Evolutionary conservation across 2,329 filamentous ascomycete genomes (phyloP).

Genomic region (Trichoderma breve): DNA sequence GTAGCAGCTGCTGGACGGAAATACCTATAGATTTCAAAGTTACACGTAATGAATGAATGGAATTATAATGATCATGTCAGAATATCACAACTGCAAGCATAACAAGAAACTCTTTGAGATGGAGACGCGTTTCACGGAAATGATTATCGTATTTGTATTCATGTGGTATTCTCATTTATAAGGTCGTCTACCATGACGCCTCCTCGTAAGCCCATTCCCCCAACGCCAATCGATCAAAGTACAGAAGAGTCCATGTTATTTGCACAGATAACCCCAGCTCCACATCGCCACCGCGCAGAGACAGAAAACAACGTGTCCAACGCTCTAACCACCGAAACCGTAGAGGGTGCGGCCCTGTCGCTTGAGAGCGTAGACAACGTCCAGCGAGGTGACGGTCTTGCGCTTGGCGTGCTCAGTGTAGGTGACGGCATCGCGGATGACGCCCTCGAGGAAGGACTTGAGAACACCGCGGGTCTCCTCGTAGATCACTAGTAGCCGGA

Average conservation of each 20-base stretch:
- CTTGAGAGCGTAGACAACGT: slow-evolving; percentile 67
- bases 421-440: slow-evolving; percentile 74
- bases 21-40: slow-evolving; percentile 63
- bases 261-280: slow-evolving; percentile 18
- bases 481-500: slow-evolving; percentile 60
- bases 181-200: slow-evolving; percentile 39
- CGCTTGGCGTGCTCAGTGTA: slow-evolving; percentile 80
- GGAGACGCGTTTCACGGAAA: background rate
- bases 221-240: slow-evolving; percentile 34
- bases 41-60: slow-evolving; percentile 15
- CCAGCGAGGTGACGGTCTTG: slow-evolving; percentile 72
- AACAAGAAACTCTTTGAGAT: background rate
- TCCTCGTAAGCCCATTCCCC: slow-evolving; percentile 33
- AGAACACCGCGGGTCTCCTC: slow-evolving; percentile 75
- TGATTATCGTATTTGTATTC: slow-evolving; percentile 21
- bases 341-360: slow-evolving; percentile 75
- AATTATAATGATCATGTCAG: background rate
- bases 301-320: slow-evolving; percentile 17
- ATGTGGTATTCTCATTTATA: slow-evolving; percentile 24
- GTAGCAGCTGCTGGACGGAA: slow-evolving; percentile 90
- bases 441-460: slow-evolving; percentile 74
- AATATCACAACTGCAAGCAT: background rate
- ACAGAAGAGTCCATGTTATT: slow-evolving; percentile 19
- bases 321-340: slow-evolving; percentile 79
- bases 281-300: slow-evolving; percentile 23